A percentile compares a stretch with the other conserved stretches of the same genome.
These are phyloP conservation scores for Vitis rupestris DNA, from an alignment of 164 flowering plant species.

Conservation along the genomic window DNA sequence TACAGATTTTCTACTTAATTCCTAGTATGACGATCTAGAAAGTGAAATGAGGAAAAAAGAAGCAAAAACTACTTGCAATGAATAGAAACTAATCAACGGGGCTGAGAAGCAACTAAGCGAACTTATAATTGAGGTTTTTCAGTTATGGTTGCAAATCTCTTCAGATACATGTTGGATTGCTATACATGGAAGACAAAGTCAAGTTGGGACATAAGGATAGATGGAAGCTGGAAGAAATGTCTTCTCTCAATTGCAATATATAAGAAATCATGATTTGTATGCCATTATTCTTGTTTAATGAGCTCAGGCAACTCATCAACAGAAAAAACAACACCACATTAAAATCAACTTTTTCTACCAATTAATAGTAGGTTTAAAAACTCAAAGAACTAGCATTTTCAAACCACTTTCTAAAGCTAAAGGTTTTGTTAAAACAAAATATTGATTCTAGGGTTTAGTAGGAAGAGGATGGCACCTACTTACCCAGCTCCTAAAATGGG, in stretches of 20 bases:
- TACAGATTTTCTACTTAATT: neutral
- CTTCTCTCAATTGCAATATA: too few species aligned
- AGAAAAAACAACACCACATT: too few species aligned
- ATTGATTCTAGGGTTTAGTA: too few species aligned
- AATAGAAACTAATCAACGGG: neutral
- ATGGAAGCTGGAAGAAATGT: neutral
- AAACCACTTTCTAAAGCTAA: neutral
- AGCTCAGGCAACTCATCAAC: too few species aligned
- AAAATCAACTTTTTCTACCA: too few species aligned
- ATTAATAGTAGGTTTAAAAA: neutral
- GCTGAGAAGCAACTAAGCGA: neutral
- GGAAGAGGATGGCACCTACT: too few species aligned
- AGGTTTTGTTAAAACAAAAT: neutral
- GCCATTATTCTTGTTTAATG: too few species aligned
- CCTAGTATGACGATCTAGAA: neutral
- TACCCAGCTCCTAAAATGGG: too few species aligned
- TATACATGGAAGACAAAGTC: neutral
- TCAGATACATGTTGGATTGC: neutral
- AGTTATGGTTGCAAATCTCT: neutral
- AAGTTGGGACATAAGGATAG: neutral
- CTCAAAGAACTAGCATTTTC: neutral
- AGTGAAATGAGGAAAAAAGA: neutral
- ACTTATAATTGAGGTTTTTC: neutral
- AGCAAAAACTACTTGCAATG: neutral
- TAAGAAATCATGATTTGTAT: too few species aligned